These are phyloP conservation scores for Dryadomyces sulphureus DNA, from an alignment of 2,329 filamentous ascomycete genomes.

Conservation along the genomic window DNA sequence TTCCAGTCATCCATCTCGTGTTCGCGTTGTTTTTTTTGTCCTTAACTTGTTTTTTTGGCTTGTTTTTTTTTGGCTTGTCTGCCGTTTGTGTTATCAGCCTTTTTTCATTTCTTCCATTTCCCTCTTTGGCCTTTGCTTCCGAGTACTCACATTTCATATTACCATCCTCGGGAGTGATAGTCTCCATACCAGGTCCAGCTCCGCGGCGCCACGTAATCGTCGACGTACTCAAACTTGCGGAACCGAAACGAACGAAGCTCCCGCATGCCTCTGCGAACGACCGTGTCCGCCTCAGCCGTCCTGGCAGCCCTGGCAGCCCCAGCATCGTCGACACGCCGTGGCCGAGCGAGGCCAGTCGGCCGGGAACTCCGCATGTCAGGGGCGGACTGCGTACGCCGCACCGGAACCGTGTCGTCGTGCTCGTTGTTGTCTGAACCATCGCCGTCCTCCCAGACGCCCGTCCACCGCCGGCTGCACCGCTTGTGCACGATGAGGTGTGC, in stretches of 20 bases:
- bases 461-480: slow-evolving; percentile 3
- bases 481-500: slow-evolving; percentile 4
- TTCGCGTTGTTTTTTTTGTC: background rate
- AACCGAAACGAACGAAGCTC: background rate
- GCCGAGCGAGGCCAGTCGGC: background rate
- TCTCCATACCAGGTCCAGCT: slow-evolving; percentile 5
- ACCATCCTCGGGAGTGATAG: slow-evolving; percentile 10
- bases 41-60: background rate
- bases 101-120: background rate
- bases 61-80: background rate
- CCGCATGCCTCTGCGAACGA: background rate
- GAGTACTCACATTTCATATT: background rate
- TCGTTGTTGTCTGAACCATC: background rate
- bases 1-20: background rate
- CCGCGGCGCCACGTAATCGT: slow-evolving; percentile 4
- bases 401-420: background rate
- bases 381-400: slow-evolving; percentile 7
- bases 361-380: background rate
- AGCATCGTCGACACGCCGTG: too few relatives aligned
- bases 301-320: too few relatives aligned
- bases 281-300: background rate
- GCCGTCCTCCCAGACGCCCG: background rate
- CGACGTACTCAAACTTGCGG: slow-evolving; percentile 2
- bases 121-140: background rate
- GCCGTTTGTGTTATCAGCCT: background rate